Base-by-base conservation (phyloP, 2,329 filamentous ascomycete species). In the Furcasterigmium furcatum region DNA sequence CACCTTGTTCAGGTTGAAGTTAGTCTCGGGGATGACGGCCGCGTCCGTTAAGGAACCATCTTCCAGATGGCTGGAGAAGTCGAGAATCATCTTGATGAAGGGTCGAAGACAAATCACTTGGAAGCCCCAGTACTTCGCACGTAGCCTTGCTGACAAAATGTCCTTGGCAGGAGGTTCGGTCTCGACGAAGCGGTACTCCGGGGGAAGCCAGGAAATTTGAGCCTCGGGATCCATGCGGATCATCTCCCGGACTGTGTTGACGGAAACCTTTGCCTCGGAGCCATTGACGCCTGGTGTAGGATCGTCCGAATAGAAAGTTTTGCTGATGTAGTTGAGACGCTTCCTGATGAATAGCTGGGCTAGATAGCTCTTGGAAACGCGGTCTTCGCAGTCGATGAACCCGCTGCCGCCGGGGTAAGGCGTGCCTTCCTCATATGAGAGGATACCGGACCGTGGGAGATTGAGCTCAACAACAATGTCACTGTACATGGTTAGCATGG, bases 51-150 rank as follows among this genome's bases (percentile, higher is more conserved):
- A 58, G 38, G 55, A 64, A 50, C 66, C 61, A 14, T 63, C 60
- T 48, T 61, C 57, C 54, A 61, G 58, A 56, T 65, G 55, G 51
- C 65, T 55, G 46, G 70, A 67, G 60, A 71, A 64, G 52, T 82
- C 64, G 54, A 85, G 64, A 38, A 85, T 76, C 49, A 76, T 70
- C 51, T 73, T 69, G 44, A 85, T 62, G 49, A 92, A 90, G 1
- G 88, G 89, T 20, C 94, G 81, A 61, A 94, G 87, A 21, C 92
- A 91, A 59, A 97, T 91, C 51, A 95, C 91, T 52, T 87, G 81
- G 0, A 90, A 91, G 18, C 94, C 94, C 74, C 92, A 97, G 65
- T 94, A 97, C 64, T 99, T 97, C 13, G 88, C 94, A 35, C 92
- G 84, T 50, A 97, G 74, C 19, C 94, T 82, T 25, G 92, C 92